Evolutionary conservation across 768 basidiomycete species (phyloP), one percentile per base, ranked within the genome.

Genomic region (Neoboletus magnificus): DNA sequence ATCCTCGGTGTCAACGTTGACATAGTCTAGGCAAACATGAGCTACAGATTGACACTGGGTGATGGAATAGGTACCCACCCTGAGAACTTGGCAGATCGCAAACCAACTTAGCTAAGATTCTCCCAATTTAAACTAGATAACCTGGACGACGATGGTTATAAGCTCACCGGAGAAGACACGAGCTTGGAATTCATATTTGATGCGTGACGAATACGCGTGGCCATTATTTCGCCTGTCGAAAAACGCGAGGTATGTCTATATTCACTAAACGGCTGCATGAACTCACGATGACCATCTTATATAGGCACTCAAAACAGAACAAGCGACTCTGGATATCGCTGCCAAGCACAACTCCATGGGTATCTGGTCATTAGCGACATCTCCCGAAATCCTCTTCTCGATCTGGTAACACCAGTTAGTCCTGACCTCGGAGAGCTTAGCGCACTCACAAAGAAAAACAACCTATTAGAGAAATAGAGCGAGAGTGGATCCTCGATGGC

Each of bases 71-170:
- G 37, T 9, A 6, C 43, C 16, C 10, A 67, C 68, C 63, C 47
- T 67, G 56, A 15, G 65, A 58, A 4, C 65, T 69, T 12, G 59
- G 52, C 22, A 68, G 55, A 54, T 67, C 68, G 20, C 47, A 53
- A n/a, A 39, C 33, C 6, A 68, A 23, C 22, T 57, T 45, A 46
- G 59, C 67, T 68, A 39, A 29, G 40, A 32, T 48, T 25, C 13
- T 12, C 11, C 5, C 7, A 6, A 46, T 13, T 48, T 4, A 39
- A 9, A 39, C 37, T 4, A 52, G 46, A 27, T 32, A 16, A 16
- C 9, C 20, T 7, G 23, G 29, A 4, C 22, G 13, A 25, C 35
- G 9, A 47, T 27, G 11, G 11, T 20, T 3, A 8, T 2, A 22
- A 18, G 9, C 41, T 48, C 37, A 63, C 68, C 61, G 16, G 52